phyloP scores from a whole-genome alignment of 495 filamentous ascomycete genomes.

The Pseudoneurospora amorphoporcata region DNA sequence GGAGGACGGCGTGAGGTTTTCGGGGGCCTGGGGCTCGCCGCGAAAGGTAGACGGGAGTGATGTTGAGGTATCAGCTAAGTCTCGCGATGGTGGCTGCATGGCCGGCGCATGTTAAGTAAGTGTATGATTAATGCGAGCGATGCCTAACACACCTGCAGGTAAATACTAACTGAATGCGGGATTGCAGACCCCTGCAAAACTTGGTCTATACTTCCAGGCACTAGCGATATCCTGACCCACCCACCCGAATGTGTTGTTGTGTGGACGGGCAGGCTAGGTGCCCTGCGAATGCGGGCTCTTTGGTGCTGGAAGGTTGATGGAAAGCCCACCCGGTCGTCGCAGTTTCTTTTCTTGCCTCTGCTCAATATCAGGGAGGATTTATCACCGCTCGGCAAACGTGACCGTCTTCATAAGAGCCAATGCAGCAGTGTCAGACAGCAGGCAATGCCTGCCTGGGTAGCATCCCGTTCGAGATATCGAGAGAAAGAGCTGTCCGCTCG shows the following conservation, averaged over 20 bases:
- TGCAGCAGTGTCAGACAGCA: background rate
- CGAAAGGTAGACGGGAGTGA: background rate
- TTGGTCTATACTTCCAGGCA: constrained; percentile 13
- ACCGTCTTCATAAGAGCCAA: background rate
- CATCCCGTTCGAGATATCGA: background rate
- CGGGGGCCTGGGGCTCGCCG: background rate
- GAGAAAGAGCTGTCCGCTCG: background rate
- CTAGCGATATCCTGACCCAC: constrained; percentile 4
- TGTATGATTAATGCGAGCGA: background rate
- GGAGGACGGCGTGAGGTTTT: constrained; percentile 8
- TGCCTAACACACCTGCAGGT: background rate
- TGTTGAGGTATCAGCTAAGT: constrained; percentile 12
- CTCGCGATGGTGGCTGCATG: constrained; percentile 18
- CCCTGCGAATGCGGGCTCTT: background rate
- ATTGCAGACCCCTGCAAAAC: constrained; percentile 22
- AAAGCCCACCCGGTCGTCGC: constrained; percentile 1
- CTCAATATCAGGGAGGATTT: background rate
- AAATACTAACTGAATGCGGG: constrained; percentile 9
- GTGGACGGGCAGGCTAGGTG: background rate
- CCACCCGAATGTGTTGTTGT: constrained; percentile 7
- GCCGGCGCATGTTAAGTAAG: constrained; percentile 1
- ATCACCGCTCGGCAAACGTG: background rate
- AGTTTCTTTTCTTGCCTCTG: background rate
- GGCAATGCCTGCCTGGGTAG: background rate
- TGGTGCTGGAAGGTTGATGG: constrained; percentile 6